Percentiles rank a stretch among this genome's conserved stretches.
phyloP scores from a whole-genome alignment of 306 rosid genomes.

The Sophora flavescens region DNA sequence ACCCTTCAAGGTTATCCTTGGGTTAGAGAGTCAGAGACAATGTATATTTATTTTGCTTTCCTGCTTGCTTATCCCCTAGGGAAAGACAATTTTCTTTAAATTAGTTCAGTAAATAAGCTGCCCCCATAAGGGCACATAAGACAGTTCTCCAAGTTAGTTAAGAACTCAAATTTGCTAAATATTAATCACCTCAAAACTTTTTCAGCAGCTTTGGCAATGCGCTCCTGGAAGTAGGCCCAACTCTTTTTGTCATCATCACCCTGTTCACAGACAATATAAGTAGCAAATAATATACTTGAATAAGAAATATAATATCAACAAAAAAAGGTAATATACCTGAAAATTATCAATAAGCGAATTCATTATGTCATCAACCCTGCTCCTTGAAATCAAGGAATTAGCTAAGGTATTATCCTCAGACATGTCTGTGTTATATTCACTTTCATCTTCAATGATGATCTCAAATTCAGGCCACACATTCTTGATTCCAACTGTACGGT shows the following conservation, averaged over 20 bases:
- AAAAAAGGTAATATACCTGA: slow-evolving; percentile 55
- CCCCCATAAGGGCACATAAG: neutral
- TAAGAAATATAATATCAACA: slow-evolving; percentile 18
- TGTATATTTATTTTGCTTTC: neutral
- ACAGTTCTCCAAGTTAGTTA: slow-evolving; percentile 9
- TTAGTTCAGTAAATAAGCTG: slow-evolving; percentile 8
- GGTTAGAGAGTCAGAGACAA: neutral
- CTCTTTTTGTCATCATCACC: slow-evolving; percentile 49
- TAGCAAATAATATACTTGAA: slow-evolving; percentile 27
- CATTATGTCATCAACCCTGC: slow-evolving; percentile 55
- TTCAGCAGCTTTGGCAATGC: slow-evolving; percentile 67
- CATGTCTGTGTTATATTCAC: slow-evolving; percentile 55
- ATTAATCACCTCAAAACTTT: slow-evolving; percentile 58
- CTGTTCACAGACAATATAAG: slow-evolving; percentile 49
- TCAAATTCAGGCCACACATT: slow-evolving; percentile 72
- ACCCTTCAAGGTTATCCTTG: too few species aligned
- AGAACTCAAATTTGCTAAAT: slow-evolving; percentile 20
- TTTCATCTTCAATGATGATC: slow-evolving; percentile 71
- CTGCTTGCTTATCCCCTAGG: neutral
- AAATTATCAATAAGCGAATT: slow-evolving; percentile 54
- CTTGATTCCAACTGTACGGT: slow-evolving; percentile 58
- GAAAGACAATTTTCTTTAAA: neutral
- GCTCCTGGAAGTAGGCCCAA: slow-evolving; percentile 72
- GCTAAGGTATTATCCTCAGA: slow-evolving; percentile 47
- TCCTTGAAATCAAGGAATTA: slow-evolving; percentile 57